phyloP scores from a whole-genome alignment of 2,329 filamentous ascomycete genomes.

The Pestalotiopsis fici region DNA sequence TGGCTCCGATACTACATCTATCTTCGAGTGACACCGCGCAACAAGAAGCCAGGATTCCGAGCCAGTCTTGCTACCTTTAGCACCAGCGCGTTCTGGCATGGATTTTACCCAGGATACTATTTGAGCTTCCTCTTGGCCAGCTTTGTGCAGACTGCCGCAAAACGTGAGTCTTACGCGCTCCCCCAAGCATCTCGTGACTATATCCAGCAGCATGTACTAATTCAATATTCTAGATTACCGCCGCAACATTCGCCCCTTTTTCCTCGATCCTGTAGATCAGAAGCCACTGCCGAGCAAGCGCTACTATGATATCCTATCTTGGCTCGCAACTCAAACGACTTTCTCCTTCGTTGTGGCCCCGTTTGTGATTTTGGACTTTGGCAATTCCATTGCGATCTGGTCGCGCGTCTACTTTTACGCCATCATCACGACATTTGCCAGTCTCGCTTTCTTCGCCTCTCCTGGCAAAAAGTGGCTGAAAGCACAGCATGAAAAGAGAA shows the following conservation, averaged over 20 bases:
- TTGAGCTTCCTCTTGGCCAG: slow-evolving; percentile 86
- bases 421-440: slow-evolving; percentile 64
- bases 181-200: background rate
- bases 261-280: slow-evolving; percentile 76
- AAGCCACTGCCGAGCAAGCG: slow-evolving; percentile 71
- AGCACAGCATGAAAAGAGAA: slow-evolving; percentile 59
- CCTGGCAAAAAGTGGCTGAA: slow-evolving; percentile 67
- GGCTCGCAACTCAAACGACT: slow-evolving; percentile 74
- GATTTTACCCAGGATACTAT: slow-evolving; percentile 97
- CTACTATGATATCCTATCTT: slow-evolving; percentile 83
- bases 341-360: slow-evolving; percentile 84
- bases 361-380: slow-evolving; percentile 79
- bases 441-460: slow-evolving; percentile 77
- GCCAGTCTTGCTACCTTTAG: slow-evolving; percentile 92
- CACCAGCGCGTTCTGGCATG: slow-evolving; percentile 96
- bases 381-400: slow-evolving; percentile 76
- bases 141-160: slow-evolving; percentile 89
- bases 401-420: slow-evolving; percentile 86
- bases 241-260: slow-evolving; percentile 87
- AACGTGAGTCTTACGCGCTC: slow-evolving; percentile 65
- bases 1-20: slow-evolving; percentile 98
- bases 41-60: slow-evolving; percentile 94
- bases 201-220: background rate
- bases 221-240: slow-evolving; percentile 68
- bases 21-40: slow-evolving; percentile 88